A percentile compares a stretch with the other conserved stretches of the same genome.
phyloP scores from a whole-genome alignment of 2,329 filamentous ascomycete species.

The Xylariomycetidae sp. region DNA sequence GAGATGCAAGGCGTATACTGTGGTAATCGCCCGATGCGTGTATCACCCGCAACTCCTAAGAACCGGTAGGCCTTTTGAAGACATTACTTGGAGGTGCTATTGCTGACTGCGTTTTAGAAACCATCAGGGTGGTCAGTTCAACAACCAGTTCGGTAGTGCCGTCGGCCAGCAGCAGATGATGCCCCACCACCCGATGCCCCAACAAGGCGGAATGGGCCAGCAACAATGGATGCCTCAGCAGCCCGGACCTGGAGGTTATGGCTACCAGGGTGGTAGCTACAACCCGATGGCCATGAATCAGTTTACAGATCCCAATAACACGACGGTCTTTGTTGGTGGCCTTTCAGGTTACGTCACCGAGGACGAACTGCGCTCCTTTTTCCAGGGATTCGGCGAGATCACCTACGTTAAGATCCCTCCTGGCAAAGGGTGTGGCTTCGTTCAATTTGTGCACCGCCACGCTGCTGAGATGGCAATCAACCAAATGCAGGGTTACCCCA shows the following conservation, averaged over 20 bases:
- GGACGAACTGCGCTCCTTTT: constrained; percentile 99
- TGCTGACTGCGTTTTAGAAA: constrained; percentile 20
- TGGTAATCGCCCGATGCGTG: constrained; percentile 97
- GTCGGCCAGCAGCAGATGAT: constrained; percentile 31
- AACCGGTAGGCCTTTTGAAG: constrained; percentile 54
- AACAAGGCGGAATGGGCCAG: constrained; percentile 34
- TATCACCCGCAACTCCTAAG: constrained; percentile 96
- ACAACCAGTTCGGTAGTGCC: constrained; percentile 28
- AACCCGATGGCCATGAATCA: constrained; percentile 78
- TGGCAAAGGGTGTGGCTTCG: constrained; percentile 97
- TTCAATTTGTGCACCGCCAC: constrained; percentile 98
- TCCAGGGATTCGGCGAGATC: constrained; percentile 98
- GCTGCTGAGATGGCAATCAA: constrained; percentile 99
- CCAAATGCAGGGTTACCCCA: constrained; percentile 99
- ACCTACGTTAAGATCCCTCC: constrained; percentile 99
- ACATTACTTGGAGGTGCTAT: not conserved
- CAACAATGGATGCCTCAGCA: constrained; percentile 36
- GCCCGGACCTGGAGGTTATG: constrained; percentile 32
- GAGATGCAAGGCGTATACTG: constrained; percentile 99
- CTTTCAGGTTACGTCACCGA: constrained; percentile 97
- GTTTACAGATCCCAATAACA: constrained; percentile 99
- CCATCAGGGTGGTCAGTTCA: constrained; percentile 36
- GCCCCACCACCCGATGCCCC: constrained; percentile 35
- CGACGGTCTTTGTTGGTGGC: constrained; percentile 95
- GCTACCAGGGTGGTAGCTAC: constrained; percentile 36